A percentile compares a stretch with the other conserved stretches of the same genome.
Conservation (phyloP, 2,329 filamentous ascomycete genomes). For the Penicillium vulpinum region DNA sequence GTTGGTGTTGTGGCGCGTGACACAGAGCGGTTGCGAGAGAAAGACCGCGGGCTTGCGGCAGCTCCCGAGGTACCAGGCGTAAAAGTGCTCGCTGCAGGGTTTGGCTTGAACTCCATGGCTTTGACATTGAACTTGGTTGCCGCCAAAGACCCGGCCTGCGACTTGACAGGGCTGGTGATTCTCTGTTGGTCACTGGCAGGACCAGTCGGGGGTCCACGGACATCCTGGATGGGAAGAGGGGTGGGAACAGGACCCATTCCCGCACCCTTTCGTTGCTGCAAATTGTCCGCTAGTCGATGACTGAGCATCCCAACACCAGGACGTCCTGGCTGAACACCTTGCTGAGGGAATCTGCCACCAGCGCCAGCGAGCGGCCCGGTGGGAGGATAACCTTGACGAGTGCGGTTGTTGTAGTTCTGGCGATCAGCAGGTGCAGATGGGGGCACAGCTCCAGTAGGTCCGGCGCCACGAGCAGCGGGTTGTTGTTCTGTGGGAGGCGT, state of each 20-base stretch:
- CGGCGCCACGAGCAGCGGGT: conserved; percentile 46
- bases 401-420: conserved; percentile 48
- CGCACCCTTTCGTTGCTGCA: conserved; percentile 53
- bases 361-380: conserved; percentile 49
- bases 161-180: conserved; percentile 44
- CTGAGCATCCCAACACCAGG: conserved; percentile 49
- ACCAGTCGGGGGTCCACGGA: conserved; percentile 71
- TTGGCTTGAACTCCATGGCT: conserved; percentile 79
- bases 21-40: conserved; percentile 53
- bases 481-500: conserved; percentile 54
- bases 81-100: conserved; percentile 76
- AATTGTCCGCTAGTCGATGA: conserved; percentile 53
- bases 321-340: conserved; percentile 45
- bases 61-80: conserved; percentile 68
- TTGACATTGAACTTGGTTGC: conserved; percentile 61
- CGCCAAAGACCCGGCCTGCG: conserved; percentile 54
- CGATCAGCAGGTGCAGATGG: conserved; percentile 48
- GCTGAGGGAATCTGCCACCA: conserved; percentile 44
- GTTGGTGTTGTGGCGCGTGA: conserved; percentile 52
- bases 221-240: conserved; percentile 62
- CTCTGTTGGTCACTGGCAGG: conserved; percentile 61
- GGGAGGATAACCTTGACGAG: conserved; percentile 48
- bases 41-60: conserved; percentile 66
- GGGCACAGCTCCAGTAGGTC: conserved; percentile 43
- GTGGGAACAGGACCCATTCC: conserved; percentile 48